Conservation (phyloP, 73 alveolate genomes). For the Paramecium octaurelia region DNA sequence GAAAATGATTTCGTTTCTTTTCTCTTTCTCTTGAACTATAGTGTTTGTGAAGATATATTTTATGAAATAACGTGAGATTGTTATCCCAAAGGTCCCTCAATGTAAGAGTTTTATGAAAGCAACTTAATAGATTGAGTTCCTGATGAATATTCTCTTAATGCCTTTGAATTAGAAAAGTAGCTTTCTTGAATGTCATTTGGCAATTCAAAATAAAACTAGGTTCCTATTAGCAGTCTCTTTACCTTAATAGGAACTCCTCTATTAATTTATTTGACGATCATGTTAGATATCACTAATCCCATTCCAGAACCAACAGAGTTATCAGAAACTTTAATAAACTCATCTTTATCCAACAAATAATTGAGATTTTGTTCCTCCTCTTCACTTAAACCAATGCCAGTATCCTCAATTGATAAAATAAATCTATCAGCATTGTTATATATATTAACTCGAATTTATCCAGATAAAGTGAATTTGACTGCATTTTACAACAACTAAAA, state of each 20-base stretch:
- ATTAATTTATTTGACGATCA: neutral
- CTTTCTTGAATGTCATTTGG: neutral
- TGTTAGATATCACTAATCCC: neutral
- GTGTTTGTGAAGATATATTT: neutral
- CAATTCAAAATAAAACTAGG: neutral
- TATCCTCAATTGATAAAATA: neutral
- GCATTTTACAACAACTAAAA: neutral
- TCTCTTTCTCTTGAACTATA: neutral
- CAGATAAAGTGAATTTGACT: neutral
- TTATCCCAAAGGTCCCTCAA: neutral
- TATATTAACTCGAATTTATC: neutral
- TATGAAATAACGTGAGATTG: neutral
- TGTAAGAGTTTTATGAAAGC: neutral
- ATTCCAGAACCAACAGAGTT: conserved; percentile 15
- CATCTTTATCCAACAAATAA: neutral
- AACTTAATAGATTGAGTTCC: neutral
- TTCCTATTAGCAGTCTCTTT: neutral
- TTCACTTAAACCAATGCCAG: neutral
- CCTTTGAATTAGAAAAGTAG: neutral
- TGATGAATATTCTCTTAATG: neutral
- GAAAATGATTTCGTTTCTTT: neutral
- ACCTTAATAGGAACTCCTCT: neutral
- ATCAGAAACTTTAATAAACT: neutral
- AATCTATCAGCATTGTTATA: neutral
- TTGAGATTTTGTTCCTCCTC: neutral